Conservation (phyloP, 2,329 filamentous ascomycete genomes). For the Penicillium sp. region DNA sequence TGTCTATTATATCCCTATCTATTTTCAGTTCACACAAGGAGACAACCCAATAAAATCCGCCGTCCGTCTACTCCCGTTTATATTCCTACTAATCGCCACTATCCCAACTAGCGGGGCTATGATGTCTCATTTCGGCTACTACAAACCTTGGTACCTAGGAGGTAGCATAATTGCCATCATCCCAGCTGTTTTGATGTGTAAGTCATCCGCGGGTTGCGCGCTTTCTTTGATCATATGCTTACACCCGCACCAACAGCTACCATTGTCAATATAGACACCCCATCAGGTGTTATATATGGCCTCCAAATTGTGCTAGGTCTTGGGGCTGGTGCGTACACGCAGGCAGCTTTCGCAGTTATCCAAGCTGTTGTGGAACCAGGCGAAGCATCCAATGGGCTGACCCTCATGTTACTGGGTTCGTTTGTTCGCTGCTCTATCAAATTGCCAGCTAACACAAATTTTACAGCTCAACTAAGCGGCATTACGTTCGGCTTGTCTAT, state of each 20-base stretch:
- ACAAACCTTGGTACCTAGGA: slow-evolving; percentile 30
- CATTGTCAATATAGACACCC: slow-evolving; percentile 1
- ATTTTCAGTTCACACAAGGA: slow-evolving; percentile 51
- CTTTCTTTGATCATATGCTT: neutral
- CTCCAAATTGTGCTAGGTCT: slow-evolving; percentile 6
- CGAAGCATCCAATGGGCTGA: neutral
- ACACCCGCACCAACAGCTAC: neutral
- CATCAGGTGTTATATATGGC: slow-evolving; percentile 2
- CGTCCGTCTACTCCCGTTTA: slow-evolving; percentile 31
- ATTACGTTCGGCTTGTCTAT: neutral
- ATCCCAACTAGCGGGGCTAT: slow-evolving; percentile 23
- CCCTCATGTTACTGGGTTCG: slow-evolving; percentile 1
- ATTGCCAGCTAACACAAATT: neutral
- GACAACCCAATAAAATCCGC: slow-evolving; percentile 35
- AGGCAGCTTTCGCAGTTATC: neutral
- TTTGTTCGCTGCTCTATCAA: too few species aligned
- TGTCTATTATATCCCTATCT: slow-evolving; percentile 55
- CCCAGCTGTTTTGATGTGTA: slow-evolving; percentile 4
- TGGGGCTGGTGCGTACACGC: slow-evolving; percentile 12
- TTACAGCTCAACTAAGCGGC: neutral
- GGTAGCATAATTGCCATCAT: slow-evolving; percentile 21
- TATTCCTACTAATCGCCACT: slow-evolving; percentile 14
- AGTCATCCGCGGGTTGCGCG: neutral
- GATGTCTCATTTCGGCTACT: slow-evolving; percentile 26
- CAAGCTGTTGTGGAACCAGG: neutral